Base-by-base conservation (phyloP, 2,329 filamentous ascomycete genomes). In the Diplodia intermedia region DNA sequence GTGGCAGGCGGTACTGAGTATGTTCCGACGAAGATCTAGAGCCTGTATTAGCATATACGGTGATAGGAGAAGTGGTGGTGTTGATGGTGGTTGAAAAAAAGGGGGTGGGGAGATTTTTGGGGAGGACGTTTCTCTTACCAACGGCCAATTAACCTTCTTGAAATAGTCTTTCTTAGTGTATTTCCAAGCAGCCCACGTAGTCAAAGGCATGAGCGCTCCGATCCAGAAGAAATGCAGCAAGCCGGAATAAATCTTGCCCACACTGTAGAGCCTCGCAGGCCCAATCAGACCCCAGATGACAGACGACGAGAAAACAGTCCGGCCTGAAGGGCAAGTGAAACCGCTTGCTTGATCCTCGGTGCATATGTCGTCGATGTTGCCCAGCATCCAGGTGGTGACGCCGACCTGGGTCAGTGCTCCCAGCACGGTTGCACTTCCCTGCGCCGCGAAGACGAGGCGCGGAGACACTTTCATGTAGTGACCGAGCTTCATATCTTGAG, bases 141-240 rank as follows among this genome's bases (percentile, higher is more conserved):
- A 29, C 1, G 66, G 66, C 66, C 66, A 68, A 9, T 68, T 62
- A 2, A 68, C 36, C n/a, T 54, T 61, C 55, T 15, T 61, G 7
- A 49, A 43, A 11, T n/a, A 62, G 14, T 53, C 66, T n/a, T 62
- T 68, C 33, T 53, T 53, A 26, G 90, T 14, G 86, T 86, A 77
- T 85, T 90, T 71, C 93, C 82, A 75, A 89, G 92, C 86, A 14
- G 85, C 79, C 6, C 84, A 87, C 73, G 83, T 85, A 40, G 89
- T 89, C 75, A 91, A 61, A 82, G 80, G 90, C 0, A 88, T 79
- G 4, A 87, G 65, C 50, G 85, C 86, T 18, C 90, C 90, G 23
- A 90, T 83, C 43, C 92, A 83, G 86, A 88, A 93, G 81, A 91
- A 92, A 82, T 85, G 92, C 74, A 90, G 86, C 43, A 93, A 82